A percentile compares a stretch with the other conserved stretches of the same genome.
These are phyloP conservation scores for Claviceps maximensis DNA, from an alignment of 2,329 filamentous ascomycete species.

Conservation along the genomic window DNA sequence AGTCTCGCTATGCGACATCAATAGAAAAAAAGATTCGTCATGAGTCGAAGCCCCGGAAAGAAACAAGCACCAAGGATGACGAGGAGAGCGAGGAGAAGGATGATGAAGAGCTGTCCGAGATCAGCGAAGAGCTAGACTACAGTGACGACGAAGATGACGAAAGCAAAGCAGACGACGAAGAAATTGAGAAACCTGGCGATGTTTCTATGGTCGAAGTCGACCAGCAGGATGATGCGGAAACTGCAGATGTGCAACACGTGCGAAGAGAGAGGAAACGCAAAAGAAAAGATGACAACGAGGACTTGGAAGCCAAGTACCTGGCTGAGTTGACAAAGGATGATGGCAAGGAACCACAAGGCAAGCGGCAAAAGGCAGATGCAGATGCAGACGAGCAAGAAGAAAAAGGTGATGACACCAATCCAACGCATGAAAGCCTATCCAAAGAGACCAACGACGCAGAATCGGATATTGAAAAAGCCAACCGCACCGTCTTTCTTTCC, in stretches of 20 bases:
- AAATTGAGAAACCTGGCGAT: slow-evolving; percentile 1
- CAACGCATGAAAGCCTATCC: slow-evolving; percentile 44
- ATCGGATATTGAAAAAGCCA: slow-evolving; percentile 57
- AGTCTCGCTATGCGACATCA: slow-evolving; percentile 30
- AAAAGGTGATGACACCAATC: slow-evolving; percentile 28
- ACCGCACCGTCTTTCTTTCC: slow-evolving; percentile 80
- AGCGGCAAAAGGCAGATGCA: slow-evolving; percentile 34
- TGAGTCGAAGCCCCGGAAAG: slow-evolving; percentile 10
- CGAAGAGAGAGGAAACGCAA: slow-evolving; percentile 48
- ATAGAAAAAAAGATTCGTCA: slow-evolving; percentile 18
- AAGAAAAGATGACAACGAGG: slow-evolving; percentile 53
- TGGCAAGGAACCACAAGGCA: slow-evolving; percentile 40
- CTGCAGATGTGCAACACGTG: slow-evolving; percentile 24
- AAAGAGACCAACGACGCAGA: slow-evolving; percentile 55
- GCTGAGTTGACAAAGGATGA: slow-evolving; percentile 48
- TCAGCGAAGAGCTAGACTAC: slow-evolving; percentile 13
- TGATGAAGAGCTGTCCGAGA: slow-evolving; percentile 20
- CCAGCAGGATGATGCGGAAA: slow-evolving; percentile 15
- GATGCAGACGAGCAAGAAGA: slow-evolving; percentile 21
- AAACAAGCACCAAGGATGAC: slow-evolving; percentile 16
- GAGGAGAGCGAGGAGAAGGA: slow-evolving; percentile 10
- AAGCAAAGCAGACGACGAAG: slow-evolving; percentile 13
- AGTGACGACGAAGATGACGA: slow-evolving; percentile 13
- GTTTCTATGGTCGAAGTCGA: slow-evolving; percentile 1
- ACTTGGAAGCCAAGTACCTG: slow-evolving; percentile 59